phyloP scores from a whole-genome alignment of 805 yeast genomes.

The Lachancea thermotolerans region DNA sequence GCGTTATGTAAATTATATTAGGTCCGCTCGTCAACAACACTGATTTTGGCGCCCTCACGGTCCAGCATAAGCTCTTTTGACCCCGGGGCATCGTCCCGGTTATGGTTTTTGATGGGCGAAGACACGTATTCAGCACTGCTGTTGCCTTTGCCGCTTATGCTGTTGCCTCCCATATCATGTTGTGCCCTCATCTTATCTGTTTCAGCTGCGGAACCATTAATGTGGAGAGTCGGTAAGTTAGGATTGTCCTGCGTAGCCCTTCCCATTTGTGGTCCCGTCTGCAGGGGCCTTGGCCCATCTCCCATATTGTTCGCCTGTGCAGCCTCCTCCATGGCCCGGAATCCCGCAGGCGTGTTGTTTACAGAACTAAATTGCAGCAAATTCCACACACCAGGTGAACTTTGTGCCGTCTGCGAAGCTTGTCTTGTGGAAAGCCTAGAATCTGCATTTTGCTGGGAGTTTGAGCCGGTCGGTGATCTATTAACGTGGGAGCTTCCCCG shows the following conservation, averaged over 20 bases:
- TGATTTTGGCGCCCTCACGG: constrained; percentile 28
- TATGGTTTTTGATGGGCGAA: constrained; percentile 24
- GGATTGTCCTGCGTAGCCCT: background rate
- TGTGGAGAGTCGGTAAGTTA: constrained; percentile 4
- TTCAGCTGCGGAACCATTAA: constrained; percentile 2
- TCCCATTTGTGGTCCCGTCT: constrained; percentile 2
- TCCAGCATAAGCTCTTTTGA: constrained; percentile 25
- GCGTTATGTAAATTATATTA: no score
- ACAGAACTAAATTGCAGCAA: constrained; percentile 68
- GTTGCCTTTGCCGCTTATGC: constrained; percentile 1
- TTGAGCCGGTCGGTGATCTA: constrained; percentile 17
- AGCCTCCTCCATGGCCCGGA: constrained; percentile 4
- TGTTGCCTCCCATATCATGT: background rate
- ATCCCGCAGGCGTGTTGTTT: constrained; percentile 30
- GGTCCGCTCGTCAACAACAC: constrained; percentile 18
- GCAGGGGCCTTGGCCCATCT: background rate
- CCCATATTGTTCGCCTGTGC: background rate
- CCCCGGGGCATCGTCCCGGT: constrained; percentile 5
- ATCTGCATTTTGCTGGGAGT: constrained; percentile 2
- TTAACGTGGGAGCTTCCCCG: constrained; percentile 36
- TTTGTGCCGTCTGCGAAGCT: constrained; percentile 22
- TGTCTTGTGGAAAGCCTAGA: constrained; percentile 12
- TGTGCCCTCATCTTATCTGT: background rate
- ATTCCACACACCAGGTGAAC: constrained; percentile 90
- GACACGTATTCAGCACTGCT: constrained; percentile 17